Evolutionary conservation across 1,139 yeast species (phyloP).

Genomic region (Kodamaea ohmeri): DNA sequence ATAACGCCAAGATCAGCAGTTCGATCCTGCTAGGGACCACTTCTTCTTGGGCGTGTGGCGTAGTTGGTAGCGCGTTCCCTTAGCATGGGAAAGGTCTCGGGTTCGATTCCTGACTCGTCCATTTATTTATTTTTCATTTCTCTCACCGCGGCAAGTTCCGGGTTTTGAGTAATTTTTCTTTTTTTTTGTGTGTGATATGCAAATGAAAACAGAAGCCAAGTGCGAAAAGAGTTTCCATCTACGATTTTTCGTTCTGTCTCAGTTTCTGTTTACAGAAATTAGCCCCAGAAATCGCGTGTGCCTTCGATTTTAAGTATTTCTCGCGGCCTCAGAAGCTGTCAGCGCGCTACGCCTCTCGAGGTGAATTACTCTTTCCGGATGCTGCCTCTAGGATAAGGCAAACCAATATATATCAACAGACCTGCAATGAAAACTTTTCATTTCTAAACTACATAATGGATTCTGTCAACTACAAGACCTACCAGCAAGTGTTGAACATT

Average conservation of each 20-base stretch:
- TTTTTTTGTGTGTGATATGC: not conserved
- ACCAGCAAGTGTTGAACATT: constrained; percentile 44
- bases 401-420: constrained; percentile 5
- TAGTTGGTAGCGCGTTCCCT: constrained; percentile 91
- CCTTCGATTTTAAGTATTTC: constrained; percentile 6
- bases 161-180: not conserved
- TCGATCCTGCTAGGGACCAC: constrained; percentile 86
- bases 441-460: constrained; percentile 10
- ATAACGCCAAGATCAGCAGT: constrained; percentile 82
- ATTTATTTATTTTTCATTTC: constrained; percentile 22
- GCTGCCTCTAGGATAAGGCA: constrained; percentile 4
- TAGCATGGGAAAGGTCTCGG: constrained; percentile 89
- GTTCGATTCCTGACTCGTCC: constrained; percentile 92
- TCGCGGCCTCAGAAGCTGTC: not conserved
- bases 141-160: constrained; percentile 1
- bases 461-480: constrained; percentile 31
- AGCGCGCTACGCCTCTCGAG: constrained; percentile 15
- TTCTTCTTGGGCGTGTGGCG: constrained; percentile 77
- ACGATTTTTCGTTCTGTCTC: constrained; percentile 1
- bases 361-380: constrained; percentile 13
- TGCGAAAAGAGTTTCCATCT: constrained; percentile 4
- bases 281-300: constrained; percentile 4
- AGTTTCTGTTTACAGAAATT: constrained; percentile 5
- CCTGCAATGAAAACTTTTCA: constrained; percentile 5
- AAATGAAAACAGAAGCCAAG: constrained; percentile 10